phyloP scores from a whole-genome alignment of 306 rosid species.

The Prinsepia uniflora region DNA sequence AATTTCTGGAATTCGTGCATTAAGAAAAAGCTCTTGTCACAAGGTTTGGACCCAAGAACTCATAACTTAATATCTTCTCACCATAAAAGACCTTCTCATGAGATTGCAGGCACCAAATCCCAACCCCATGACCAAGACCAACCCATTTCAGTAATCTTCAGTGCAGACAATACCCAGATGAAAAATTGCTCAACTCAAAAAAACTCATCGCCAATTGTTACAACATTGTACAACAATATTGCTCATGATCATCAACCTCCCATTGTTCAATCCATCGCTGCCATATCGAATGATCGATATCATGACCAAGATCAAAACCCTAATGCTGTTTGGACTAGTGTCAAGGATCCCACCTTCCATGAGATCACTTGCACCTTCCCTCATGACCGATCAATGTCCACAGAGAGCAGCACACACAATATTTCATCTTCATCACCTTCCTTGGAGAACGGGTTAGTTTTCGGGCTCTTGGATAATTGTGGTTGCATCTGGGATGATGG shows the following conservation, averaged over 20 bases:
- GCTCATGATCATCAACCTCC: neutral
- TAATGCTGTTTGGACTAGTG: neutral
- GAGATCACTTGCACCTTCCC: slow-evolving; percentile 6
- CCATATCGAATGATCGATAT: slow-evolving; percentile 5
- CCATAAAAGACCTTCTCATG: neutral
- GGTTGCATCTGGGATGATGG: slow-evolving; percentile 30
- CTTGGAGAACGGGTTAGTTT: slow-evolving; percentile 12
- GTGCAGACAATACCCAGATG: slow-evolving; percentile 12
- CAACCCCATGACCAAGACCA: slow-evolving; percentile 19
- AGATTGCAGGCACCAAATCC: neutral
- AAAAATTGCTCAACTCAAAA: neutral
- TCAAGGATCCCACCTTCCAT: slow-evolving; percentile 16
- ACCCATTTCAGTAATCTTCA: slow-evolving; percentile 18
- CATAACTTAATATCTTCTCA: slow-evolving; percentile 37
- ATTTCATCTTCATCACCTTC: slow-evolving; percentile 35
- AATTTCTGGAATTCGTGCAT: slow-evolving; percentile 57
- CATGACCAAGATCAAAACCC: slow-evolving; percentile 22
- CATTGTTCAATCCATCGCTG: neutral
- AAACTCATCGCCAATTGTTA: neutral
- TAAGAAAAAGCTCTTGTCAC: slow-evolving; percentile 49
- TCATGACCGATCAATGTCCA: slow-evolving; percentile 3
- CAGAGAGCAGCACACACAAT: slow-evolving; percentile 19
- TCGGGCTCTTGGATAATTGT: slow-evolving; percentile 27
- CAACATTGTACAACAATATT: slow-evolving; percentile 5
- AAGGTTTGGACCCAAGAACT: slow-evolving; percentile 52